These are phyloP conservation scores for Durio zibethinus DNA, from an alignment of 345 rosid genomes.

Conservation along the genomic window DNA sequence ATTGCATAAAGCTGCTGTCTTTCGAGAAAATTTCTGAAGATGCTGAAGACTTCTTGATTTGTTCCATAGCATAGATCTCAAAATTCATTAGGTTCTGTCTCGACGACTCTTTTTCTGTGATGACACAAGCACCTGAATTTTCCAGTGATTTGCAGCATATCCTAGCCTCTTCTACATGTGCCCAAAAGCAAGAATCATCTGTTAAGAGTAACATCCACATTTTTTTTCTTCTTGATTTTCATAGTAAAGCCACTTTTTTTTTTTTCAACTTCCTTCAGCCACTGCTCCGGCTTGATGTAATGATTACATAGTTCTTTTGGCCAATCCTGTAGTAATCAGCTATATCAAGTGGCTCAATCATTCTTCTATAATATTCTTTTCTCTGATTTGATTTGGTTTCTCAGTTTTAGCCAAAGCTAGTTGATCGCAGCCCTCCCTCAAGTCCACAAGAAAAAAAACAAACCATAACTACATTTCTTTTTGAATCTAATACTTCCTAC, in stretches of 20 bases:
- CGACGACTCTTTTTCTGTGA: not conserved
- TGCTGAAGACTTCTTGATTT: slow-evolving; percentile 38
- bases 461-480: too few species aligned
- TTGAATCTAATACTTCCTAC: too few species aligned
- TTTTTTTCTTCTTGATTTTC: slow-evolving; percentile 13
- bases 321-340: slow-evolving; percentile 51
- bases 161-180: slow-evolving; percentile 66
- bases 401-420: too few species aligned
- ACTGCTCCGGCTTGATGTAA: slow-evolving; percentile 44
- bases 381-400: too few species aligned
- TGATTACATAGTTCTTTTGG: slow-evolving; percentile 35
- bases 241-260: not conserved
- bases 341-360: slow-evolving; percentile 79
- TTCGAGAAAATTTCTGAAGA: slow-evolving; percentile 66
- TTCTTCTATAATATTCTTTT: slow-evolving; percentile 58
- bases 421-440: too few species aligned
- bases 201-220: slow-evolving; percentile 31
- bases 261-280: slow-evolving; percentile 28
- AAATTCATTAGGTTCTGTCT: slow-evolving; percentile 23
- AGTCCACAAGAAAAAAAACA: too few species aligned
- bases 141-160: slow-evolving; percentile 18
- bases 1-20: slow-evolving; percentile 59
- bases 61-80: slow-evolving; percentile 38
- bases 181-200: slow-evolving; percentile 83
- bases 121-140: slow-evolving; percentile 7